phyloP scores from a whole-genome alignment of 345 rosid genomes.

The Aegle marmelos region DNA sequence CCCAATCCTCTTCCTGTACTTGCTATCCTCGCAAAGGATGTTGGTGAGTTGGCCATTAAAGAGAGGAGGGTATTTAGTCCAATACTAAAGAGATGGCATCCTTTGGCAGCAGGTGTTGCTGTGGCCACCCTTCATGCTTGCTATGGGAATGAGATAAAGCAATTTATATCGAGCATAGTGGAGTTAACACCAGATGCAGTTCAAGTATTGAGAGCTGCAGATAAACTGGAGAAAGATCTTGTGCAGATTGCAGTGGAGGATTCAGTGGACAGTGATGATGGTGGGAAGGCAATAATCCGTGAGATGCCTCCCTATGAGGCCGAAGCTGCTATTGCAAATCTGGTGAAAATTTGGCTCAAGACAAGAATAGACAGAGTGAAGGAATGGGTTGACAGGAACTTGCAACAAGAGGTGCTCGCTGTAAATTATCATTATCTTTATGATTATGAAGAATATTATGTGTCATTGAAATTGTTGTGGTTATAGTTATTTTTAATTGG shows the following conservation, averaged over 20 bases:
- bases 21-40: slow-evolving; percentile 93
- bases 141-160: slow-evolving; percentile 89
- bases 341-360: slow-evolving; percentile 83
- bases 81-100: slow-evolving; percentile 95
- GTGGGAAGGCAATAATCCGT: slow-evolving; percentile 95
- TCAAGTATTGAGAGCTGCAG: slow-evolving; percentile 87
- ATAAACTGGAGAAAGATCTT: slow-evolving; percentile 95
- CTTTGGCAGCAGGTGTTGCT: slow-evolving; percentile 96
- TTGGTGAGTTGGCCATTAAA: slow-evolving; percentile 77
- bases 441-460: neutral
- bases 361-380: slow-evolving; percentile 75
- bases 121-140: slow-evolving; percentile 97
- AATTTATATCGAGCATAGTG: slow-evolving; percentile 66
- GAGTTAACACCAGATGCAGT: slow-evolving; percentile 93
- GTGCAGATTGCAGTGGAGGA: slow-evolving; percentile 99
- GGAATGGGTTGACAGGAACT: slow-evolving; percentile 85
- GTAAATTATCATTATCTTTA: neutral
- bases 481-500: neutral
- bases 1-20: slow-evolving; percentile 84
- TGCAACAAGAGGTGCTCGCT: slow-evolving; percentile 83
- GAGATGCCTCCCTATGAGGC: slow-evolving; percentile 99
- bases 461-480: neutral
- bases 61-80: slow-evolving; percentile 88
- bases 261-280: slow-evolving; percentile 96
- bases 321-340: slow-evolving; percentile 85